Evolutionary conservation across 495 filamentous ascomycete species (phyloP).

Genomic region (Halenospora varia): DNA sequence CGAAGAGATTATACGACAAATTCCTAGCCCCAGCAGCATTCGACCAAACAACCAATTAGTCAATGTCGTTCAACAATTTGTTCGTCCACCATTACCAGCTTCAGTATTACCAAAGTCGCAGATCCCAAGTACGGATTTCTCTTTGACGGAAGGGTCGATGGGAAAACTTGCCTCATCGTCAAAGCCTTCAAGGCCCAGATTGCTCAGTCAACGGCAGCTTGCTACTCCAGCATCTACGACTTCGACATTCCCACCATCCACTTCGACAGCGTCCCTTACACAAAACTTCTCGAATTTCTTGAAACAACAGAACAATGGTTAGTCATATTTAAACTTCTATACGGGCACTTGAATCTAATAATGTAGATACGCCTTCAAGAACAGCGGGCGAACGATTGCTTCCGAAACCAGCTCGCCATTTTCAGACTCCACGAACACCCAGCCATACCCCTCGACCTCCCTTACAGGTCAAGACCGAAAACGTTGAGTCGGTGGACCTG

Average conservation of each 20-base stretch:
- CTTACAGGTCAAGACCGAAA: constrained; percentile 20
- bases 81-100: constrained; percentile 15
- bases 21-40: constrained; percentile 2
- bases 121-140: too few relatives aligned
- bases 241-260: constrained; percentile 24
- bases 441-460: constrained; percentile 21
- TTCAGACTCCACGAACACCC: constrained; percentile 22
- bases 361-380: constrained; percentile 3
- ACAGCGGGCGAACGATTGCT: constrained; percentile 4
- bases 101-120: constrained; percentile 10
- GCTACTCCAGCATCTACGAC: constrained; percentile 38
- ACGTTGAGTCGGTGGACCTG: constrained; percentile 65
- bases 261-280: constrained; percentile 41
- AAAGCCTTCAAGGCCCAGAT: constrained; percentile 19
- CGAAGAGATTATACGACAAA: neutral
- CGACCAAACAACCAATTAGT: constrained; percentile 9
- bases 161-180: constrained; percentile 51
- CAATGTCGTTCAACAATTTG: constrained; percentile 19
- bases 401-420: constrained; percentile 1
- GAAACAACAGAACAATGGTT: constrained; percentile 20
- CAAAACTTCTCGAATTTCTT: constrained; percentile 24
- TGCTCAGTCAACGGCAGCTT: constrained; percentile 22
- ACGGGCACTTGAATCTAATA: too few relatives aligned
- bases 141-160: constrained; percentile 40
- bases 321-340: too few relatives aligned